phyloP scores from a whole-genome alignment of 495 filamentous ascomycete species.

The Talaromyces nanjingensis region DNA sequence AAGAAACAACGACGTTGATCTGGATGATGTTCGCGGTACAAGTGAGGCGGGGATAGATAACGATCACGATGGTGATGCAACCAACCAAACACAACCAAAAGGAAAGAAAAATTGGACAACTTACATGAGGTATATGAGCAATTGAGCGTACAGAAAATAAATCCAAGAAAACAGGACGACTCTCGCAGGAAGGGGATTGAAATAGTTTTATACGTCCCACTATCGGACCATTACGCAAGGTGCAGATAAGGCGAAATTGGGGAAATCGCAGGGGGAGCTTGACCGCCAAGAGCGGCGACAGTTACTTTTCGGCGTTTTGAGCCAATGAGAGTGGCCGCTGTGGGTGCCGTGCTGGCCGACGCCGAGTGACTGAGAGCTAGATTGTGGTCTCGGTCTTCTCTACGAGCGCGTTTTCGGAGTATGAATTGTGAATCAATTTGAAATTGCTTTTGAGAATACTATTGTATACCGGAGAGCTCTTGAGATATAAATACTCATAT shows the following conservation, averaged over 20 bases:
- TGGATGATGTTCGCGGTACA: neutral
- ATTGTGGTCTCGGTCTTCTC: neutral
- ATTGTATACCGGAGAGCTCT: no score
- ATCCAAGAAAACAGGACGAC: neutral
- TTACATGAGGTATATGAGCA: neutral
- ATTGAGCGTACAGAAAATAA: neutral
- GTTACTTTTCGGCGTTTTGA: neutral
- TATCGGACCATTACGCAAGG: neutral
- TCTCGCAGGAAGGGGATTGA: neutral
- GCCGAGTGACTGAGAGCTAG: neutral
- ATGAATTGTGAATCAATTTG: no score
- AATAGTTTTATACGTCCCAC: neutral
- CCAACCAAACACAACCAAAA: neutral
- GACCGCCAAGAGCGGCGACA: neutral
- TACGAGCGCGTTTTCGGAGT: no score
- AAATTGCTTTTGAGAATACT: no score
- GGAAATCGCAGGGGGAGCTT: constrained; percentile 1
- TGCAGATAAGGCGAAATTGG: neutral
- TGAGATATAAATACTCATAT: no score
- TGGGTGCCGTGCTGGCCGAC: neutral
- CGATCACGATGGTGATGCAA: neutral
- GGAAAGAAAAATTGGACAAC: neutral
- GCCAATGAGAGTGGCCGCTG: neutral
- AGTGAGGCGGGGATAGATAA: neutral
- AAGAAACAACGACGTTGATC: neutral